Percentiles rank a stretch among this genome's conserved stretches.
Evolutionary conservation across 1,284 basidiomycete species (phyloP).

Genomic region (Moniliophthora roreri): DNA sequence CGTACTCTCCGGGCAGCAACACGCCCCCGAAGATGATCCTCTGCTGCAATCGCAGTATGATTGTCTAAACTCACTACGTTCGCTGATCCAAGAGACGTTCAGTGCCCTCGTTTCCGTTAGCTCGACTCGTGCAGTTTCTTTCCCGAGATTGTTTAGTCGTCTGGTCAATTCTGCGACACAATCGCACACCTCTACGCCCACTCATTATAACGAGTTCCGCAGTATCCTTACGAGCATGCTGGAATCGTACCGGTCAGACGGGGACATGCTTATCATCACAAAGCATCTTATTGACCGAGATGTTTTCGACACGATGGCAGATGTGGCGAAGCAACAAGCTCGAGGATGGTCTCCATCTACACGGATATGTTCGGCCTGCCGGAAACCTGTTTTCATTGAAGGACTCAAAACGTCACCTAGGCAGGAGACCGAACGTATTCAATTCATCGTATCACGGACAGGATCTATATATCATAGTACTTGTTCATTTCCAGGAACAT

Average conservation of each 20-base stretch:
- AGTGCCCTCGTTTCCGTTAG: conserved; percentile 81
- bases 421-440: conserved; percentile 20
- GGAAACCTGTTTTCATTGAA: conserved; percentile 34
- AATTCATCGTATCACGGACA: conserved; percentile 58
- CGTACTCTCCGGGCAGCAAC: conserved; percentile 19
- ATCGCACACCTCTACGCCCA: conserved; percentile 46
- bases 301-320: conserved; percentile 72
- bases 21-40: conserved; percentile 20
- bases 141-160: conserved; percentile 89
- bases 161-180: conserved; percentile 72
- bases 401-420: conserved; percentile 7
- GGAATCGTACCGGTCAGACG: conserved; percentile 89
- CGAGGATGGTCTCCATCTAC: conserved; percentile 52
- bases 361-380: conserved; percentile 47
- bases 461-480: conserved; percentile 58
- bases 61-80: conserved; percentile 58
- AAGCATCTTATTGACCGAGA: conserved; percentile 84
- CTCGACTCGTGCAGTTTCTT: conserved; percentile 82
- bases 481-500: conserved; percentile 35
- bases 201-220: conserved; percentile 91
- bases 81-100: conserved; percentile 86
- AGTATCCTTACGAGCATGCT: conserved; percentile 92
- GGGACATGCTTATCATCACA: conserved; percentile 88
- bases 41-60: conserved; percentile 23
- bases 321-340: conserved; percentile 46